Evolutionary conservation across 495 filamentous ascomycete genomes (phyloP), one percentile per base, ranked within the genome.

Genomic region (Tuber umbilicatum): DNA sequence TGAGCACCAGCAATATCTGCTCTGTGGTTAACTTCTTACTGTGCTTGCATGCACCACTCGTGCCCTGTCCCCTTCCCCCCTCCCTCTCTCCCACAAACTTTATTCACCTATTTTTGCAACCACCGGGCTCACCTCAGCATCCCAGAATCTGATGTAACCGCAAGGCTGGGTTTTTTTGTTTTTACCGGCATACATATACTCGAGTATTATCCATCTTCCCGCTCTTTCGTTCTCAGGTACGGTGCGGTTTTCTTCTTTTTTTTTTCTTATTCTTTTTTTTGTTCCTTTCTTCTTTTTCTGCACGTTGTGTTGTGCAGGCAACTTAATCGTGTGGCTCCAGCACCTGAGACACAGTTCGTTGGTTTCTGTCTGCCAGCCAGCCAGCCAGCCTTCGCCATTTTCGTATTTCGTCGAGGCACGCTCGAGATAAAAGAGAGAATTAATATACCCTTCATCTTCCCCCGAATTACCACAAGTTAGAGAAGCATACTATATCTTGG

Each of bases 301-400:
- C 21, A 74, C 42, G 31, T 37, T 60, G 41, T 69, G 35, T 75
- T 41, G 71, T 76, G 79, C 72, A 71, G 60, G 70, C 50, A 70
- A 31, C 72, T 71, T n/a, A 75, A 76, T 78, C 75, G 43, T 74
- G 83, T 64, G 72, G 73, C 74, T 47, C 70, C 45, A 35, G 35
- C 19, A 35, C 35, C 50, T 72, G 68, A 73, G 74, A 70, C 70
- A 77, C 40, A 64, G n/a, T 43, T 74, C 47, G 55, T 17, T 31
- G 35, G 37, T 37, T 70, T 70, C 35, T 40, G 38, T 67, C 73
- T 69, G 69, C 73, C 69, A 71, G 50, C 50, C 68, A 76, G 68
- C 73, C 68, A 70, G 47, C 47, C 55, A 64, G 55, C 55, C 55
- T 64, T 64, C 55, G 27, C 55, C 10, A 31, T 64, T 64, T 64